Percentiles rank a stretch among this genome's conserved stretches.
These are phyloP conservation scores for Kondoa subrosea DNA, from an alignment of 768 basidiomycete genomes.

Conservation along the genomic window DNA sequence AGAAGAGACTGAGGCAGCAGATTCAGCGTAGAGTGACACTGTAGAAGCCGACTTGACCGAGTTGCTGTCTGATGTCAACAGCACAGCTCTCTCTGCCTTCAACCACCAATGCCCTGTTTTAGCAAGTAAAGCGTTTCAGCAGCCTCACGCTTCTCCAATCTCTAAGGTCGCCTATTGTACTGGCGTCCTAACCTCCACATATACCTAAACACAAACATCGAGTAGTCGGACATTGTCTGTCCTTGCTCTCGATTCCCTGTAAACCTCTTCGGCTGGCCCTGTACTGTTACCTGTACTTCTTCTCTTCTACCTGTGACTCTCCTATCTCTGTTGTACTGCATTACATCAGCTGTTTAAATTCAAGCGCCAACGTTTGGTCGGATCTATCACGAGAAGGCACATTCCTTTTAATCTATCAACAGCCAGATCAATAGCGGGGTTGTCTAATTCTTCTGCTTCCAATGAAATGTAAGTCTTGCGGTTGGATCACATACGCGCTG, in stretches of 20 bases:
- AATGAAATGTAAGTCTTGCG: constrained; percentile 14
- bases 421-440: neutral
- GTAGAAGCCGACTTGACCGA: too few species aligned
- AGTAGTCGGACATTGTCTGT: neutral
- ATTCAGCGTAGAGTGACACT: too few species aligned
- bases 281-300: neutral
- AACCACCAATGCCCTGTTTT: too few species aligned
- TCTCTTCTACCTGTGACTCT: neutral
- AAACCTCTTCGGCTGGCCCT: neutral
- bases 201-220: neutral
- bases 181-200: neutral
- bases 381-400: neutral
- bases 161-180: neutral
- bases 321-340: neutral
- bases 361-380: neutral
- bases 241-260: neutral
- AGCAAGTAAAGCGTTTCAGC: too few species aligned
- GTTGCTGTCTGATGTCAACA: too few species aligned
- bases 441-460: neutral
- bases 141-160: neutral
- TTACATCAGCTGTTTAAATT: too few species aligned
- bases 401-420: neutral
- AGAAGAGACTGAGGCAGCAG: too few species aligned
- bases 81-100: too few species aligned
- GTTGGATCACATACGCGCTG: neutral